Evolutionary conservation across 2,329 filamentous ascomycete species (phyloP), one percentile per base, ranked within the genome.

Genomic region (Endoconidiophora laricicola): DNA sequence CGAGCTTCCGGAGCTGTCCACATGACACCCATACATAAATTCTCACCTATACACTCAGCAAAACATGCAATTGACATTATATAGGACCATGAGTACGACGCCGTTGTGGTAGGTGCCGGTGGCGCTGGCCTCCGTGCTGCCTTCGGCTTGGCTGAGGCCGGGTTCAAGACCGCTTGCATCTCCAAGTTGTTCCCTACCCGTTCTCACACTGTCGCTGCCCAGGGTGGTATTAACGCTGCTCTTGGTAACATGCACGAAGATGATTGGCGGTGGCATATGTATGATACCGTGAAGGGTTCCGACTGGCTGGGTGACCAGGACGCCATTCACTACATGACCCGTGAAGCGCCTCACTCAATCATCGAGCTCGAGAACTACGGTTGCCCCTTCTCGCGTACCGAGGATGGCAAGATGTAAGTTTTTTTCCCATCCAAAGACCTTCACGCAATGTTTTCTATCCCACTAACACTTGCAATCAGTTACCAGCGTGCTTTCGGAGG

Each of bases 221-320:
- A 83, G 66, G 85, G 85, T 63, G 85, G 85, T 62, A 90, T 91
- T 73, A 91, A 91, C 65, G 85, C 85, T 51, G 85, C 85, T 47
- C 74, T 91, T 51, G 85, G 85, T 62, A 94, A 94, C 72, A 95
- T 95, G 88, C 87, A 94, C 74, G 79, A 90, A 72, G 88, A 95
- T 62, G 87, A 95, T 71, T 95, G 88, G 88, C 81, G 87, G 73
- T 95, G 88, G 88, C 88, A 95, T 71, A 95, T 95, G 88, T 95
- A 95, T 73, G 88, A 95, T 67, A 95, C 88, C 41, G 88, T 95
- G 64, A 95, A 95, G 74, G 88, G 88, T 57, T 94, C 86, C 57
- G 88, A 95, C 73, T 95, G 88, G 88, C 78, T 95, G 47, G 88
- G 88, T 66, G 88, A 95, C 67, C 88, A 95, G 69, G 88, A 95